phyloP scores from a whole-genome alignment of 1,139 yeast genomes.

The Nematodospora anomalae region DNA sequence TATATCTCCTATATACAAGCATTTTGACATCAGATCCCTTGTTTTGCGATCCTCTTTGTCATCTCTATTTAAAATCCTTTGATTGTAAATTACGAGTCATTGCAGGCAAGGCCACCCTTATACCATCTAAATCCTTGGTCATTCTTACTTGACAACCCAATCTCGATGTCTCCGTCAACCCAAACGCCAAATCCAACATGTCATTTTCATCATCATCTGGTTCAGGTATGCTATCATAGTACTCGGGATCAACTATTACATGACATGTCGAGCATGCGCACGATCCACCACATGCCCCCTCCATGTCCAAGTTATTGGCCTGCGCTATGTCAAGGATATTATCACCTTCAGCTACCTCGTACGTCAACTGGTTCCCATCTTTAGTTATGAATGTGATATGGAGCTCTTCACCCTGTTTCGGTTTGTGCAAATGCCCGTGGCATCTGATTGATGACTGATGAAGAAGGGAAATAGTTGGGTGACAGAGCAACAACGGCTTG shows the following conservation, averaged over 20 bases:
- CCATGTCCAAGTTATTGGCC: constrained; percentile 90
- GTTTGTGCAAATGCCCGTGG: constrained; percentile 88
- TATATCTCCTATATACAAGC: background rate
- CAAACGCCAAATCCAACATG: constrained; percentile 96
- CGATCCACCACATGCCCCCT: constrained; percentile 98
- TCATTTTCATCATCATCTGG: constrained; percentile 98
- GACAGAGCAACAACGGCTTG: background rate
- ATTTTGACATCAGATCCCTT: too few species aligned
- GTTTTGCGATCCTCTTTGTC: background rate
- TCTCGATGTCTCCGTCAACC: constrained; percentile 92
- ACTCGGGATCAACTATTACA: constrained; percentile 92
- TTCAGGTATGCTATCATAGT: constrained; percentile 85
- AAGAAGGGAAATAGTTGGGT: constrained; percentile 13
- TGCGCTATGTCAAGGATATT: constrained; percentile 91
- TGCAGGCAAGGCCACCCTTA: constrained; percentile 94
- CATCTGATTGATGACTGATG: constrained; percentile 23
- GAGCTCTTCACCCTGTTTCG: constrained; percentile 91
- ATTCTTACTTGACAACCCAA: constrained; percentile 91
- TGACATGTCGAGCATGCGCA: constrained; percentile 99
- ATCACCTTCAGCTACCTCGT: constrained; percentile 92
- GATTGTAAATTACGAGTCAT: constrained; percentile 92
- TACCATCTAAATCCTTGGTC: constrained; percentile 88
- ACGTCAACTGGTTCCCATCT: constrained; percentile 79
- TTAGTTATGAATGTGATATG: constrained; percentile 89
- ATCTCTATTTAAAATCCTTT: constrained; percentile 54